Conservation (phyloP, 2,329 filamentous ascomycete genomes). For the Phialophora tarda region DNA sequence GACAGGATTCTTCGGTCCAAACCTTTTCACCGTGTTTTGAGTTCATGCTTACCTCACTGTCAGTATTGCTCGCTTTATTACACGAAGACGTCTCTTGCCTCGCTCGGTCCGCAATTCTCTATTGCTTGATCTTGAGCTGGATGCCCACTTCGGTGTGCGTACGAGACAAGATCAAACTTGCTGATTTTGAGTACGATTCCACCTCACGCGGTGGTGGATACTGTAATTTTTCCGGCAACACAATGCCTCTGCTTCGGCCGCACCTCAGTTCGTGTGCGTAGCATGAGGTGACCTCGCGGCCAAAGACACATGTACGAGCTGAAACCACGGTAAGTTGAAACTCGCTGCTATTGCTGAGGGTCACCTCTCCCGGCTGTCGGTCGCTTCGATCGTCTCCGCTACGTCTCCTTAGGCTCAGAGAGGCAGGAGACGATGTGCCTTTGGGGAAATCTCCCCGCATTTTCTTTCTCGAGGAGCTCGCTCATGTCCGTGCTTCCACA, state of each 20-base stretch:
- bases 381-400: neutral
- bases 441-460: neutral
- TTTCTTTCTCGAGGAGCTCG: neutral
- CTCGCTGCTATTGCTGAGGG: neutral
- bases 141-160: constrained; percentile 43
- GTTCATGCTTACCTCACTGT: neutral
- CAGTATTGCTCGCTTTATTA: neutral
- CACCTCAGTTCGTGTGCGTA: neutral
- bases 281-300: neutral
- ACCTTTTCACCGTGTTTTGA: neutral
- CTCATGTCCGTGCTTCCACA: constrained; percentile 2
- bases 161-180: constrained; percentile 55
- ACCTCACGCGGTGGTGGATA: constrained; percentile 39
- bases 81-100: constrained; percentile 55
- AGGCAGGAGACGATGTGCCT: neutral
- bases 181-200: constrained; percentile 59
- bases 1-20: neutral
- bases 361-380: neutral
- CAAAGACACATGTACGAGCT: neutral
- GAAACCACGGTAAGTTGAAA: neutral
- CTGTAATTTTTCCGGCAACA: constrained; percentile 41
- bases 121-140: constrained; percentile 50
- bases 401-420: neutral
- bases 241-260: constrained; percentile 9
- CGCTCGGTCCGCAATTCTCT: constrained; percentile 51